These are phyloP conservation scores for Angomonas ambiguus DNA, from an alignment of 208 protist species.

Conservation along the genomic window DNA sequence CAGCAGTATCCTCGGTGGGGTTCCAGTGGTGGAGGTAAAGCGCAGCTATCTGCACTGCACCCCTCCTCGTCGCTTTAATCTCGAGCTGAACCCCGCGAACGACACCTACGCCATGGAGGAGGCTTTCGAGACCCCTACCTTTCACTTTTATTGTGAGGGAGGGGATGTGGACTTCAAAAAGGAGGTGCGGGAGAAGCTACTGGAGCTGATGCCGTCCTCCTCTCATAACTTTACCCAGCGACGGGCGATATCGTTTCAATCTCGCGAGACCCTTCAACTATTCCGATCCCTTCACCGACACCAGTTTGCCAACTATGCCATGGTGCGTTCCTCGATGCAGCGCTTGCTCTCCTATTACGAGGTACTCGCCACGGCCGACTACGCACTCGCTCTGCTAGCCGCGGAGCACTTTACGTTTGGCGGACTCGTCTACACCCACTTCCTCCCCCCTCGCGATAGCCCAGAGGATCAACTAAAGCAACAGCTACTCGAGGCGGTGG, in stretches of 20 bases:
- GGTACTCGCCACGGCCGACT: conserved; percentile 55
- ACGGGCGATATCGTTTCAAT: background rate
- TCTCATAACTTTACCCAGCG: conserved; percentile 51
- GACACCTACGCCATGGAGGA: conserved; percentile 66
- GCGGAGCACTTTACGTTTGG: conserved; percentile 86
- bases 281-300: conserved; percentile 54
- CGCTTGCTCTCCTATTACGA: conserved; percentile 74
- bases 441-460: conserved; percentile 20
- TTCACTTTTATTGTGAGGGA: conserved; percentile 82
- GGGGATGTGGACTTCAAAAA: conserved; percentile 80
- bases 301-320: conserved; percentile 69
- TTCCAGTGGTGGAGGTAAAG: background rate
- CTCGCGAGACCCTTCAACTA: conserved; percentile 40
- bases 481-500: conserved; percentile 52
- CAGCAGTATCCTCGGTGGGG: background rate
- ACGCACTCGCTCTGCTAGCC: conserved; percentile 54
- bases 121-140: conserved; percentile 84
- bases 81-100: conserved; percentile 43
- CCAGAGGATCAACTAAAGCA: conserved; percentile 15
- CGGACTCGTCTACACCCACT: conserved; percentile 68
- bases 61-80: background rate
- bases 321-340: conserved; percentile 72
- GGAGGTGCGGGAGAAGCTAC: conserved; percentile 61
- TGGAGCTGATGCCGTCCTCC: conserved; percentile 36
- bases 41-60: background rate